Percentiles rank a stretch among this genome's conserved stretches.
phyloP scores from a whole-genome alignment of 768 basidiomycete species.

The Serendipita indica region DNA sequence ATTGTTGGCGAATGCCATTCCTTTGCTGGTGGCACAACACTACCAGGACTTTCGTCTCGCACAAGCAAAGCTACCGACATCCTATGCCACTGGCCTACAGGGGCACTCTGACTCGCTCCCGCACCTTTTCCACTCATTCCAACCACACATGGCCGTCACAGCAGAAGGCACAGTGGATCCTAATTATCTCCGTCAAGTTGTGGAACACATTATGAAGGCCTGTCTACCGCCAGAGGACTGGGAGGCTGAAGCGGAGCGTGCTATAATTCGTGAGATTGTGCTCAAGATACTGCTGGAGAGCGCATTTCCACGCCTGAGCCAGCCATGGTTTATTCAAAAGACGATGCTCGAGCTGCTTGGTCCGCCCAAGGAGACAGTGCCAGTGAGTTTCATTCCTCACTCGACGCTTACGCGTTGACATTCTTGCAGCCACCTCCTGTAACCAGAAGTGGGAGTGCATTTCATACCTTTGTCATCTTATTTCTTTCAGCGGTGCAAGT shows the following conservation, averaged over 20 bases:
- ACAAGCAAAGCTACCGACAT: conserved; percentile 41
- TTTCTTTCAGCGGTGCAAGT: conserved; percentile 61
- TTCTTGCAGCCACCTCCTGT: conserved; percentile 19
- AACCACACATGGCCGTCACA: conserved; percentile 71
- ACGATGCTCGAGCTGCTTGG: conserved; percentile 52
- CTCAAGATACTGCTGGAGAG: conserved; percentile 55
- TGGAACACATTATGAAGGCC: conserved; percentile 59
- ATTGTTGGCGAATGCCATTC: conserved; percentile 48
- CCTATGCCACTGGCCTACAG: conserved; percentile 50
- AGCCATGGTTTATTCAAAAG: conserved; percentile 84
- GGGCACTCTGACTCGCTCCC: conserved; percentile 36
- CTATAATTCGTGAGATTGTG: conserved; percentile 70
- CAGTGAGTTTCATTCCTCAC: conserved; percentile 14
- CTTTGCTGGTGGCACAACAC: conserved; percentile 57
- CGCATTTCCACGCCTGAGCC: conserved; percentile 44
- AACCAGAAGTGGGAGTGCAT: conserved; percentile 18
- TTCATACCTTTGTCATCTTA: conserved; percentile 47
- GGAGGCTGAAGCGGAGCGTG: conserved; percentile 61
- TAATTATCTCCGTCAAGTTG: conserved; percentile 62
- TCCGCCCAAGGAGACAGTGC: conserved; percentile 17
- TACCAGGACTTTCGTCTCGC: conserved; percentile 66
- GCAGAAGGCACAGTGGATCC: conserved; percentile 45
- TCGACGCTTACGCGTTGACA: conserved; percentile 19
- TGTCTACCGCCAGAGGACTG: conserved; percentile 71
- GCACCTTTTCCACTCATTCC: conserved; percentile 61